Percentiles rank a stretch among this genome's conserved stretches.
These are phyloP conservation scores for Bifiguratus adelaidae DNA, from an alignment of 192 early-diverging fungal species.

Conservation along the genomic window DNA sequence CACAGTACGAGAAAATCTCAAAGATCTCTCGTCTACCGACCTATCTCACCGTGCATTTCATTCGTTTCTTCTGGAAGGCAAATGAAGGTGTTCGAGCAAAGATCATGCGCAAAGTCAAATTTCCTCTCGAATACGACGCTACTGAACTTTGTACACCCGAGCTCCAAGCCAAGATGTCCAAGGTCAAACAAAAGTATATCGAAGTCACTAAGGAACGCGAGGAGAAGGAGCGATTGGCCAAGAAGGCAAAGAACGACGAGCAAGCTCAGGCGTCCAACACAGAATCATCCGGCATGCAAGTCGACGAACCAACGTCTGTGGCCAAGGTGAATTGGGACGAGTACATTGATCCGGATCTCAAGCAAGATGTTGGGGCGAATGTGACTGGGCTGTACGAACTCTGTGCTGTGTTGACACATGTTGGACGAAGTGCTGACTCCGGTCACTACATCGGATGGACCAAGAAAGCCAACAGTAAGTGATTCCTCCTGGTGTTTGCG, in stretches of 20 bases:
- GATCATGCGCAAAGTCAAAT: constrained; percentile 92
- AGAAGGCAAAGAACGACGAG: constrained; percentile 9
- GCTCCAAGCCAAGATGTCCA: constrained; percentile 62
- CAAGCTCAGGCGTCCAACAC: constrained; percentile 19
- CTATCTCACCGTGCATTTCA: constrained; percentile 86
- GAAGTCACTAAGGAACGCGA: constrained; percentile 61
- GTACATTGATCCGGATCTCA: constrained; percentile 58
- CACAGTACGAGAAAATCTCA: constrained; percentile 65
- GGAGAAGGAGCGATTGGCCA: constrained; percentile 36
- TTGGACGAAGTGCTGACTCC: constrained; percentile 88
- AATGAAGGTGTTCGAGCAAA: constrained; percentile 73
- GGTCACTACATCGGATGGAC: constrained; percentile 95
- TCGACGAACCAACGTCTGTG: constrained; percentile 1
- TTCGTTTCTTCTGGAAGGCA: constrained; percentile 93
- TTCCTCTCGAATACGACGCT: constrained; percentile 85
- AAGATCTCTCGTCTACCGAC: constrained; percentile 75
- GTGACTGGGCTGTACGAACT: constrained; percentile 88
- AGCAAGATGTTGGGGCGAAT: constrained; percentile 74
- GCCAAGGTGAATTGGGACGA: constrained; percentile 19
- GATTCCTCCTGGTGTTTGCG: not conserved
- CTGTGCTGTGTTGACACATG: constrained; percentile 88
- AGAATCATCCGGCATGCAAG: constrained; percentile 4
- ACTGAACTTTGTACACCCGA: constrained; percentile 79
- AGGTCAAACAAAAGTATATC: constrained; percentile 49
- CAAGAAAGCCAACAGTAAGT: constrained; percentile 47